Base-by-base conservation (phyloP, 306 rosid genomes). In the Hippophae rhamnoides region DNA sequence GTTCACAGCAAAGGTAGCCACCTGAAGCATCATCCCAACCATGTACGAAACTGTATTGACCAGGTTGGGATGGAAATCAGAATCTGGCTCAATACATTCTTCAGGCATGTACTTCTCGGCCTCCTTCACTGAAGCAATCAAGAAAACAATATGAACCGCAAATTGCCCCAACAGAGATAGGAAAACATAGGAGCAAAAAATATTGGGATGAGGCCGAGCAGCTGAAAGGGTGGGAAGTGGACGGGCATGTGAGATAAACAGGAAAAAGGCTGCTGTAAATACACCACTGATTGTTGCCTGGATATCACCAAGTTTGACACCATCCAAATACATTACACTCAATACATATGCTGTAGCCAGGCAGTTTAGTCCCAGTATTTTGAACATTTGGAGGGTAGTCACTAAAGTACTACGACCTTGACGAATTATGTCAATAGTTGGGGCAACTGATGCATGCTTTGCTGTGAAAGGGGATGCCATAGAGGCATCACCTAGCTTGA, bases 401-500 rank as follows among this genome's bases (percentile, higher is more conserved):
- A 92, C 99, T 4, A 93, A 80, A 57, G 99, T 93, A 77, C 99
- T 93, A 23, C 99, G 86, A 59, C 99, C 99, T 63, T 93, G 99
- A 66, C 99, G 99, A 74, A 93, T 93, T 61, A 93, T 88, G 78
- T 93, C 97, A 10, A 81, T 80, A 52, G 96, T 88, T n/a, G 99
- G 99, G 64, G 85, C 76, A 60, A 93, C 95, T 13, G 99, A 93
- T 12, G 99, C 99, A 77, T 93, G 96, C 74, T 93, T 93, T 27
- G 99, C 99, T 0, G 99, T 93, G 82, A 93, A 93, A 5, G 99
- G 99, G 18, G 99, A 93, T 60, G 99, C 99, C 99, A 93, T 93
- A 60, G 99, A 93, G 58, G 99, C 99, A 69, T 93, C 99, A 23
- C 99, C 99, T 60, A 93, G 99, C 84, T 84, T 88, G 72, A 93